phyloP scores from a whole-genome alignment of 768 basidiomycete species.

The Kwoniella mangroviensis region DNA sequence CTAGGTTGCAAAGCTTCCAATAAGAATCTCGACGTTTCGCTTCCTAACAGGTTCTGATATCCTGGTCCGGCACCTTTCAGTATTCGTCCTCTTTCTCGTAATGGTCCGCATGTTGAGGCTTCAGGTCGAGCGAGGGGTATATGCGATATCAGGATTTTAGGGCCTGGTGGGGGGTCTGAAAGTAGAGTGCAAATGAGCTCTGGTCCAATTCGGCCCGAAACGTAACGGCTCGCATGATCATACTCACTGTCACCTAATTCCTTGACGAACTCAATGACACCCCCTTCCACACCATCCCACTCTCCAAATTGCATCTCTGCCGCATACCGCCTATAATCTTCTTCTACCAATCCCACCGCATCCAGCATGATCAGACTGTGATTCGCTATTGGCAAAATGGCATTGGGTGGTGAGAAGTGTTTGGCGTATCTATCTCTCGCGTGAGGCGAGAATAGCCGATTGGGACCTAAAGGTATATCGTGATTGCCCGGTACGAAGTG shows the following conservation, averaged over 20 bases:
- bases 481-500: constrained; percentile 89
- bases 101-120: constrained; percentile 72
- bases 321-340: constrained; percentile 56
- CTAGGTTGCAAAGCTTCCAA: constrained; percentile 69
- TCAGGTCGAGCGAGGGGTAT: constrained; percentile 83
- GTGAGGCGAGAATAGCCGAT: constrained; percentile 61
- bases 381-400: constrained; percentile 64
- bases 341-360: constrained; percentile 55
- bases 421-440: constrained; percentile 68
- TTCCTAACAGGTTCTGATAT: constrained; percentile 77
- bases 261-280: constrained; percentile 58
- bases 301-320: constrained; percentile 58
- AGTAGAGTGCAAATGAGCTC: not conserved
- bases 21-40: constrained; percentile 69
- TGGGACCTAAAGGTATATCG: constrained; percentile 70
- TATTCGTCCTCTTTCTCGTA: constrained; percentile 74
- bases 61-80: constrained; percentile 75
- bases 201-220: not conserved
- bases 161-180: constrained; percentile 57
- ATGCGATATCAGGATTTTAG: constrained; percentile 78
- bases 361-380: constrained; percentile 56
- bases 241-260: constrained; percentile 48
- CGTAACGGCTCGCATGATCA: not conserved
- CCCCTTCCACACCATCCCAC: constrained; percentile 59
- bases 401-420: constrained; percentile 77